Base-by-base conservation (phyloP, 2,329 filamentous ascomycete genomes). In the Trichophyton benhamiae region DNA sequence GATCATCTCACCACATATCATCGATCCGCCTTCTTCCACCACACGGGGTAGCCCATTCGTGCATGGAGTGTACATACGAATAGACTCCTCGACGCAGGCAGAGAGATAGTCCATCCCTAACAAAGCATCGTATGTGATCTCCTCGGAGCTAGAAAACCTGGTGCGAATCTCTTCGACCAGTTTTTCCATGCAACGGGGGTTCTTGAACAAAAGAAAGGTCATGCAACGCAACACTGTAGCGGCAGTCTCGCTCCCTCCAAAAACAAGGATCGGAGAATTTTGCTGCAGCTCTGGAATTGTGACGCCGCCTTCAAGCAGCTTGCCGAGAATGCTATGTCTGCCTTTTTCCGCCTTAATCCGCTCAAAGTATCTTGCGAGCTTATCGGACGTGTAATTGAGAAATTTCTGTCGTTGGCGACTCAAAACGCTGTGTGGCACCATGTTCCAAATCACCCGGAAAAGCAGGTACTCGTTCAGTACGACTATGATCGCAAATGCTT, bases 11-110 rank as follows among this genome's bases (percentile, higher is more conserved):
- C 62, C 66, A 30, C 68, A 66, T 42, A 72, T 68, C 46, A 67
- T 62, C 1, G 67, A 67, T 17, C 71, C 71, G 3, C 65, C 66
- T n/a, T 66, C 61, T 1, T 70, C 70, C 1, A 70, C 68, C 30
- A 70, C 44, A 8, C 71, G 68, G 1, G 71, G 71, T 49, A 72
- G 65, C 38, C 69, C 69, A n/a, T 68, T 67, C 1, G 70, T 66
- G 33, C 69, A 65, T 3, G 68, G 68, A 17, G 69, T 68, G 25
- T 70, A 70, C 42, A 70, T 63, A 11, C 70, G 65, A 25, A 72
- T 63, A 15, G 62, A 63, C 41, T 72, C 70, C 1, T 63, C 62
- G 9, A 71, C 48, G 11, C 68, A 68, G 5, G 69, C 70, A 20
- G 67, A 68, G 6, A 72, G 63, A 30, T 70, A 71, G 0, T 63